These are phyloP conservation scores for Datisca glomerata DNA, from an alignment of 306 rosid genomes.

Conservation along the genomic window DNA sequence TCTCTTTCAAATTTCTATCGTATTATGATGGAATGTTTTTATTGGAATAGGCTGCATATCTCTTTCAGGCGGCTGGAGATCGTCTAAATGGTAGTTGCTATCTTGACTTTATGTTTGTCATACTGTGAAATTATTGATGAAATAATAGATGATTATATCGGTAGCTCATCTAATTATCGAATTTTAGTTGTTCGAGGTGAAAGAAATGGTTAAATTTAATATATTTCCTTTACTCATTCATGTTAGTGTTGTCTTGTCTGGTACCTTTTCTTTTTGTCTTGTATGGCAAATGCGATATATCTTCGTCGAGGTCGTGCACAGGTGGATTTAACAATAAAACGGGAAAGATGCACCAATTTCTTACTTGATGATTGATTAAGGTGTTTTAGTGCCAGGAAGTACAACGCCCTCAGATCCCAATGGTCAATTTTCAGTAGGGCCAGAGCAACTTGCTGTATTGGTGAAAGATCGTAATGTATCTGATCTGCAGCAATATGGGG, in stretches of 20 bases:
- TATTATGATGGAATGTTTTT: constrained; percentile 15
- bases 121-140: background rate
- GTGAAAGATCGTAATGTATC: constrained; percentile 58
- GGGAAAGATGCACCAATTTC: background rate
- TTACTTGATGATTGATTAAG: background rate
- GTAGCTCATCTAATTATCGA: too few relatives aligned
- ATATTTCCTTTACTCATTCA: too few relatives aligned
- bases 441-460: constrained; percentile 58
- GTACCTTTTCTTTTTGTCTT: too few relatives aligned
- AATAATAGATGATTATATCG: too few relatives aligned
- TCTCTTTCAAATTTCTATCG: constrained; percentile 15
- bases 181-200: too few relatives aligned
- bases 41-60: constrained; percentile 65
- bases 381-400: constrained; percentile 18
- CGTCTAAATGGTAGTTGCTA: constrained; percentile 33
- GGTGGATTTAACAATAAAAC: too few relatives aligned
- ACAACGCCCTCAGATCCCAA: constrained; percentile 10
- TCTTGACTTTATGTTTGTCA: constrained; percentile 4
- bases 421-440: constrained; percentile 69
- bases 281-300: too few relatives aligned
- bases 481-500: constrained; percentile 52
- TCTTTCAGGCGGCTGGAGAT: constrained; percentile 40
- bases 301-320: too few relatives aligned
- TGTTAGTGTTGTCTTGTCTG: too few relatives aligned
- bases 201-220: too few relatives aligned